These are phyloP conservation scores for Linnemannia exigua DNA, from an alignment of 192 early-diverging fungal genomes.

Conservation along the genomic window DNA sequence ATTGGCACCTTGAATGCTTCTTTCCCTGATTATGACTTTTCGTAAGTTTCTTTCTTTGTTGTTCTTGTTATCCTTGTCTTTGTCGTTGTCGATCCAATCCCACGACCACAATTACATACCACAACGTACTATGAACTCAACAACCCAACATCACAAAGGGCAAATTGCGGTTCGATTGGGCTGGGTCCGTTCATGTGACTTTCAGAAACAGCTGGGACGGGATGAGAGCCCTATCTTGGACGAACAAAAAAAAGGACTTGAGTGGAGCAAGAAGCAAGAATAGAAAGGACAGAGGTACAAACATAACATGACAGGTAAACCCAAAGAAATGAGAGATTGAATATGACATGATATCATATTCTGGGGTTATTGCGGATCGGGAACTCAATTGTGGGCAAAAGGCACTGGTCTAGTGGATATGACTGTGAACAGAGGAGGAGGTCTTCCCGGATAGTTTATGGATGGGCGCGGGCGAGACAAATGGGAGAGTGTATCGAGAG, in stretches of 20 bases:
- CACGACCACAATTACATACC: background rate
- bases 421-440: no score
- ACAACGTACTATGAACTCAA: background rate
- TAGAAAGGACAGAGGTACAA: background rate
- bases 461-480: constrained; percentile 5
- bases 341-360: constrained; percentile 35
- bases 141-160: background rate
- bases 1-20: constrained; percentile 96
- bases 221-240: background rate
- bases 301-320: background rate
- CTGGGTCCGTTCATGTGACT: constrained; percentile 17
- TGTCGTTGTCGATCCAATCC: background rate
- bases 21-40: constrained; percentile 98
- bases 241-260: background rate
- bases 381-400: constrained; percentile 35
- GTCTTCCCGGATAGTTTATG: no score
- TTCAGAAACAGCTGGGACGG: constrained; percentile 17
- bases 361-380: constrained; percentile 38
- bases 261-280: background rate
- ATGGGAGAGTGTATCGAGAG: background rate
- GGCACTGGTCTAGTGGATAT: background rate
- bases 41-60: constrained; percentile 59
- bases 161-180: background rate
- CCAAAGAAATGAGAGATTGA: background rate
- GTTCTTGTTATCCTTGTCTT: background rate